phyloP scores from a whole-genome alignment of 345 rosid species.

The Passiflora organensis region DNA sequence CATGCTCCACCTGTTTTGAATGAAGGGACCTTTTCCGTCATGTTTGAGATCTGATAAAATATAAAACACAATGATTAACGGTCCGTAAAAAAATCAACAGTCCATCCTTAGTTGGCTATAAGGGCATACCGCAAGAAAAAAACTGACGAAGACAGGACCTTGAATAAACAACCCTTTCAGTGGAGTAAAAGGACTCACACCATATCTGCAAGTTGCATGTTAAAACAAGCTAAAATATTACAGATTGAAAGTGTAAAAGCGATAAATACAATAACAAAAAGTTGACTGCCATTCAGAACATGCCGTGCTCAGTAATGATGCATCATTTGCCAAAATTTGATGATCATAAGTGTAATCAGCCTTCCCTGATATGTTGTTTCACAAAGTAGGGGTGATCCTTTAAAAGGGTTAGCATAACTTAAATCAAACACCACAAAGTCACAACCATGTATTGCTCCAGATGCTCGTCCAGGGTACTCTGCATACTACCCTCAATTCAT shows the following conservation, averaged over 20 bases:
- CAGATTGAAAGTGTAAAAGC: background rate
- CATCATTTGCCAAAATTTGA: background rate
- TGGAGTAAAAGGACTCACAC: conserved; percentile 74
- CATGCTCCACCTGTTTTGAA: conserved; percentile 76
- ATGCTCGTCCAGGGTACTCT: too few relatives aligned
- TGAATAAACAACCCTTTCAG: conserved; percentile 78
- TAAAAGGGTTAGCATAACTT: too few relatives aligned
- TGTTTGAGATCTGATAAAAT: conserved; percentile 50
- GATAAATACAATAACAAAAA: background rate
- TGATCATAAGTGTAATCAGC: background rate
- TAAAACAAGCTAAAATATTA: conserved; percentile 3
- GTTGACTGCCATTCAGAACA: background rate
- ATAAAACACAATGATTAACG: conserved; percentile 8
- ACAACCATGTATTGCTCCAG: too few relatives aligned
- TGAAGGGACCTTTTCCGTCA: conserved; percentile 91
- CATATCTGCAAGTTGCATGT: conserved; percentile 33
- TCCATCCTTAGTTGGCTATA: background rate
- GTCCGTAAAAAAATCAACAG: background rate
- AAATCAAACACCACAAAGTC: too few relatives aligned
- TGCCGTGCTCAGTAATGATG: background rate
- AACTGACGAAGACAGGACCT: conserved; percentile 72
- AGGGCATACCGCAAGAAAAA: conserved; percentile 79
- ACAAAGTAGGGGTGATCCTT: background rate
- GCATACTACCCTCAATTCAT: too few relatives aligned
- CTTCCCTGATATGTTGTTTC: background rate